These are phyloP conservation scores for Dendrothele bispora DNA, from an alignment of 768 basidiomycete genomes.

Conservation along the genomic window DNA sequence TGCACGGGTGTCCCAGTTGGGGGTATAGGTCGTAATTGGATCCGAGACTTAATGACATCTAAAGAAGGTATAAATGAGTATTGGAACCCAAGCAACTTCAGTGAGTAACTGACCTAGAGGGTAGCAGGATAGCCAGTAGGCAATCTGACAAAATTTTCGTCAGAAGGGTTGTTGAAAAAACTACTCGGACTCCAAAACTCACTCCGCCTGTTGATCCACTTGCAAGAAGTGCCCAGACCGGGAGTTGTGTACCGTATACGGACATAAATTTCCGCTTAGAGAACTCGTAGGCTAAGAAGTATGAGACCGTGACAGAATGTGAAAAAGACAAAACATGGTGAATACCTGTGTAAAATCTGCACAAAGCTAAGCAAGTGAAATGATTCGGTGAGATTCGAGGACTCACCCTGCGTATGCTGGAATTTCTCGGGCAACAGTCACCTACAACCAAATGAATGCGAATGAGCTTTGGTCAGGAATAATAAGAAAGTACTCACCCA, in stretches of 20 bases:
- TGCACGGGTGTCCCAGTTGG: slow-evolving; percentile 71
- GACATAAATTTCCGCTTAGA: slow-evolving; percentile 75
- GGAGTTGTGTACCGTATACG: slow-evolving; percentile 64
- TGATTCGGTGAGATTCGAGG: background rate
- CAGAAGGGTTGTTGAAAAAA: no score
- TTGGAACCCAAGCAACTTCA: background rate
- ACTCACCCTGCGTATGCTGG: slow-evolving; percentile 91
- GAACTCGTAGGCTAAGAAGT: slow-evolving; percentile 78
- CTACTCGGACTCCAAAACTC: slow-evolving; percentile 24
- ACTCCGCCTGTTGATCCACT: slow-evolving; percentile 86
- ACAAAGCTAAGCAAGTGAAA: slow-evolving; percentile 1
- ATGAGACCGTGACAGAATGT: background rate
- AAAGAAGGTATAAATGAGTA: background rate
- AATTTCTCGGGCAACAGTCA: slow-evolving; percentile 90
- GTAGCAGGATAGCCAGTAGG: slow-evolving; percentile 94
- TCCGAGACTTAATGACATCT: slow-evolving; percentile 91
- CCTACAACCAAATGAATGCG: slow-evolving; percentile 39
- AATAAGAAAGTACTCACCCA: slow-evolving; percentile 59
- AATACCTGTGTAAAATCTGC: slow-evolving; percentile 69
- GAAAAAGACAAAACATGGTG: background rate
- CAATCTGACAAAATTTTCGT: no score
- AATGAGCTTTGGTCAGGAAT: background rate
- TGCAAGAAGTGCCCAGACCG: slow-evolving; percentile 82
- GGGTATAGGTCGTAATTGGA: slow-evolving; percentile 77
- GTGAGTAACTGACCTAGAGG: slow-evolving; percentile 58